Conservation (phyloP, 2,329 filamentous ascomycete genomes). For the Aureobasidium leucospermi region DNA sequence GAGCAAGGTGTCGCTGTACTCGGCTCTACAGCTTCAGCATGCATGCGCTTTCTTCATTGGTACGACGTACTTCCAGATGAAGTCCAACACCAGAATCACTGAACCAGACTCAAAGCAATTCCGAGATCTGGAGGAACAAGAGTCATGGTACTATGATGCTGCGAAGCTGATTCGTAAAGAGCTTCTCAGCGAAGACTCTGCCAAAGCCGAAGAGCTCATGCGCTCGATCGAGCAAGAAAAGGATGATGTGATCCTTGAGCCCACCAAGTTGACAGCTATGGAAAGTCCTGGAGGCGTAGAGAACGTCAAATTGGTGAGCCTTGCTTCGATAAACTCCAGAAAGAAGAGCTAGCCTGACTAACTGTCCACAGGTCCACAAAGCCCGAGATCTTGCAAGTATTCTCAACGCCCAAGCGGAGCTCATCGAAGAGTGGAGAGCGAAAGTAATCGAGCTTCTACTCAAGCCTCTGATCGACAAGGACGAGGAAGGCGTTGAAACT, state of each 20-base stretch:
- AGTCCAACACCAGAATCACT: conserved; percentile 59
- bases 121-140: conserved; percentile 57
- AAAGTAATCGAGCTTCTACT: conserved; percentile 64
- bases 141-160: conserved; percentile 65
- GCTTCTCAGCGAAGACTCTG: conserved; percentile 55
- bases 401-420: conserved; percentile 64
- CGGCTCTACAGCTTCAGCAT: conserved; percentile 72
- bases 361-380: conserved; percentile 36
- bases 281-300: conserved; percentile 58
- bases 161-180: conserved; percentile 74
- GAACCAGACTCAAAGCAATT: conserved; percentile 61
- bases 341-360: background rate
- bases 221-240: conserved; percentile 41
- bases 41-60: conserved; percentile 77
- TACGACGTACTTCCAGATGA: conserved; percentile 78
- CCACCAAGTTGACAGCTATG: conserved; percentile 44
- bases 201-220: conserved; percentile 60
- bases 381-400: conserved; percentile 57
- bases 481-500: conserved; percentile 59
- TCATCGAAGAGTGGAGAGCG: conserved; percentile 69
- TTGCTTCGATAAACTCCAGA: background rate
- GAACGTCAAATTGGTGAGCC: conserved; percentile 50
- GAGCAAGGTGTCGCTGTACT: conserved; percentile 57
- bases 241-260: conserved; percentile 49
- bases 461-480: conserved; percentile 74